Evolutionary conservation across 129 eudicot species (phyloP).

Genomic region (Solidago caesia): DNA sequence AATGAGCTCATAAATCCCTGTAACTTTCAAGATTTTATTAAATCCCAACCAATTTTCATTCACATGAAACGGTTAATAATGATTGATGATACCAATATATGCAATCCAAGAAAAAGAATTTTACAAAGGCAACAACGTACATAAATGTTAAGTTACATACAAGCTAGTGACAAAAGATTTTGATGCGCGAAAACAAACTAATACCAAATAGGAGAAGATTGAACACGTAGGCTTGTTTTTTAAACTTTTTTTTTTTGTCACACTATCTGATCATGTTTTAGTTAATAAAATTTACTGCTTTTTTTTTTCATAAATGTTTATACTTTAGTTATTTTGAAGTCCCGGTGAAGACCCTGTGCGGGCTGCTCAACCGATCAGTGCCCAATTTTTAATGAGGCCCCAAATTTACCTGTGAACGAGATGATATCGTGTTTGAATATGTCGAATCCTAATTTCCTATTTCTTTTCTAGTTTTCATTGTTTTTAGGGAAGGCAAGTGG

Average conservation of each 20-base stretch:
- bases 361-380: too few relatives aligned
- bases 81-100: not conserved
- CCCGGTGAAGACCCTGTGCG: too few relatives aligned
- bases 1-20: constrained; percentile 84
- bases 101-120: not conserved
- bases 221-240: not conserved
- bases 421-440: too few relatives aligned
- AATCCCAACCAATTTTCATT: not conserved
- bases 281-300: not conserved
- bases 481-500: too few relatives aligned
- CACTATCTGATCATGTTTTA: not conserved
- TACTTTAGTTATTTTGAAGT: too few relatives aligned
- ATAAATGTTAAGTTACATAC: too few relatives aligned
- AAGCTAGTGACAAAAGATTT: not conserved
- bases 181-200: not conserved
- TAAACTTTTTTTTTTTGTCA: not conserved
- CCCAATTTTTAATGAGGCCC: too few relatives aligned
- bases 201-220: not conserved
- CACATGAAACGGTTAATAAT: not conserved
- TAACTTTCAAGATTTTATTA: constrained; percentile 11
- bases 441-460: too few relatives aligned
- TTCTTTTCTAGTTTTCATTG: too few relatives aligned
- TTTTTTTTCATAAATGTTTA: too few relatives aligned
- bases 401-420: too few relatives aligned
- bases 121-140: too few relatives aligned